Base-by-base conservation (phyloP, 345 rosid species). In the Bruguiera gymnorhiza region DNA sequence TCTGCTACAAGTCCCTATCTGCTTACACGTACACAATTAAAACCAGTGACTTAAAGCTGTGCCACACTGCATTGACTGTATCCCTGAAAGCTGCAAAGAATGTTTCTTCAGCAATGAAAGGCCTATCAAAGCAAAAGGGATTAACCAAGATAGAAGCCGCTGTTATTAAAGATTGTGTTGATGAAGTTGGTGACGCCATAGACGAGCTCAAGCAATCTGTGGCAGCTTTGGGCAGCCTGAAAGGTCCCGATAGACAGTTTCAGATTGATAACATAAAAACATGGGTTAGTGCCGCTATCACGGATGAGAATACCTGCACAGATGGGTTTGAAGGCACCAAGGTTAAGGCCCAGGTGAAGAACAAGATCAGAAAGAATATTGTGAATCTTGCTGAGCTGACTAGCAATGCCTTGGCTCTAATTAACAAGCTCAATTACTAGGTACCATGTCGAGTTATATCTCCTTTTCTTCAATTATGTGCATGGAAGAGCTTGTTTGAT, bases 261-360 rank as follows among this genome's bases (percentile, higher is more conserved):
- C 86, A 82, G 46, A 62, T 88, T 54, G 66, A 62, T 6, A 81
- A 83, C 57, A 73, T 86, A 16, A 70, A 78, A 79, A 88, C 90
- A 0, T 93, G 91, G 88, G 76, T 83, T 8, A 89, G 96, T 70
- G 85, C 90, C 0, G 91, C 93, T 5, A 69, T 89, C 48, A 91
- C 98, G 0, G 83, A 89, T 54, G 89, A 89, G 66, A 73, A 70
- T 20, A 86, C 94, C 13, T 91, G 97, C 75, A 82, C 84, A 26
- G 97, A 89, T 59, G 97, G 76, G 58, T 75, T 91, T 29, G 88
- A 80, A 5, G 96, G 71, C 13, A 24, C 26, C 73, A 73, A 72
- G 18, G 89, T 82, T 62, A 79, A 79, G 39, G 67, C 72, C 30
- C 57, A 60, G 1, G 75, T 86, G 73, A 81, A 81, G 86, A 83